Percentiles rank a stretch among this genome's conserved stretches.
Evolutionary conservation across 352 stramenopile species (phyloP).

Genomic region (Globisporangium rhizosaccharum): DNA sequence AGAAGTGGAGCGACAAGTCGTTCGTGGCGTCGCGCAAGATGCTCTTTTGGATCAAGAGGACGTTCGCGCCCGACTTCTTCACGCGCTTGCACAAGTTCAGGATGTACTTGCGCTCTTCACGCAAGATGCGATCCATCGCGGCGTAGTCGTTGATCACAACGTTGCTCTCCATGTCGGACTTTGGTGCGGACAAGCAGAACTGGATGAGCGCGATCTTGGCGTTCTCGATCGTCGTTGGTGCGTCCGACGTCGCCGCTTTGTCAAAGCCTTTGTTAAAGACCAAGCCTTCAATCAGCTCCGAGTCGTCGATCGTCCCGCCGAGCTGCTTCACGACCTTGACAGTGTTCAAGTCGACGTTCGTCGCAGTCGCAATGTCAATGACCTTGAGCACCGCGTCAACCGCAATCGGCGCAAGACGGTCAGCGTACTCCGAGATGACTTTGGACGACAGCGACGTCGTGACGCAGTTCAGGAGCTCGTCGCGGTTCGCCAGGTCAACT

Average conservation of each 20-base stretch:
- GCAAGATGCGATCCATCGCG: slow-evolving; percentile 98
- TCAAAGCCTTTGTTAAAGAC: slow-evolving; percentile 97
- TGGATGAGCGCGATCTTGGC: slow-evolving; percentile 99
- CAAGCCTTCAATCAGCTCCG: slow-evolving; percentile 95
- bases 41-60: slow-evolving; percentile 99
- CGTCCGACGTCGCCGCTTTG: slow-evolving; percentile 56
- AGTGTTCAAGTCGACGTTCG: slow-evolving; percentile 96
- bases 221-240: slow-evolving; percentile 90
- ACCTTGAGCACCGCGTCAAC: slow-evolving; percentile 98
- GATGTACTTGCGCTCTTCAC: slow-evolving; percentile 99
- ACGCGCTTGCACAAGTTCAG: slow-evolving; percentile 96
- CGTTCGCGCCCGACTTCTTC: slow-evolving; percentile 98
- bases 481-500: slow-evolving; percentile 92
- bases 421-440: slow-evolving; percentile 96
- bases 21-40: slow-evolving; percentile 99
- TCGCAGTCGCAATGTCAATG: slow-evolving; percentile 90
- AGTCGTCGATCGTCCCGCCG: slow-evolving; percentile 99
- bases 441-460: slow-evolving; percentile 98
- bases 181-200: slow-evolving; percentile 98
- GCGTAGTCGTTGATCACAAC: slow-evolving; percentile 99
- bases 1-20: slow-evolving; percentile 98
- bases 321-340: slow-evolving; percentile 98
- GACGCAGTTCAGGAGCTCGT: slow-evolving; percentile 96
- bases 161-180: slow-evolving; percentile 99
- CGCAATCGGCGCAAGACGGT: slow-evolving; percentile 96